Percentiles rank a stretch among this genome's conserved stretches.
Evolutionary conservation across 129 eudicot species (phyloP).

Genomic region (Helichrysum umbraculigerum): DNA sequence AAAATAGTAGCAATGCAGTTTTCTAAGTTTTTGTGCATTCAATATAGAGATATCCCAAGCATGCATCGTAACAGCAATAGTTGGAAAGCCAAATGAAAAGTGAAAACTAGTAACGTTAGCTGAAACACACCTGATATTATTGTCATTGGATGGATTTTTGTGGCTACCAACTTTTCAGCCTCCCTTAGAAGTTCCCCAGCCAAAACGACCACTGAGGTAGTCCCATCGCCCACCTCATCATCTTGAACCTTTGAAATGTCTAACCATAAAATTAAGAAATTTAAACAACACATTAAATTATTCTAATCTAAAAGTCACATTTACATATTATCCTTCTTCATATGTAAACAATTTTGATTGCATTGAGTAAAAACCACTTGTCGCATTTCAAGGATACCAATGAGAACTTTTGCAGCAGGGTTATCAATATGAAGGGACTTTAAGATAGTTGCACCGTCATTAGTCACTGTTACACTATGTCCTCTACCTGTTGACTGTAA

Average conservation of each 20-base stretch:
- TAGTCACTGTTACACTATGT: slow-evolving; percentile 86
- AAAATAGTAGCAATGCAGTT: too few species aligned
- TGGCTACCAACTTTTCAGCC: slow-evolving; percentile 88
- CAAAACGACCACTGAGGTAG: slow-evolving; percentile 95
- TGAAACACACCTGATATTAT: slow-evolving; percentile 66
- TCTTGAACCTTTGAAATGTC: slow-evolving; percentile 97
- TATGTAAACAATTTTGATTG: too few species aligned
- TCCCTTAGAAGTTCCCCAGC: slow-evolving; percentile 98
- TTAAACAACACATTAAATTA: not conserved
- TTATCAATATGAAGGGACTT: slow-evolving; percentile 96
- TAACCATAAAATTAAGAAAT: slow-evolving; percentile 37
- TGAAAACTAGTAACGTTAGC: too few species aligned
- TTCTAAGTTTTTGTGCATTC: too few species aligned
- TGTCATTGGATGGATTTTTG: slow-evolving; percentile 97
- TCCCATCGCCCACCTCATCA: slow-evolving; percentile 99
- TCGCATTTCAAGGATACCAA: slow-evolving; percentile 63
- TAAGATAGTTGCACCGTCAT: slow-evolving; percentile 96
- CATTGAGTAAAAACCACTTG: not conserved
- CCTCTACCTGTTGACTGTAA: slow-evolving; percentile 97
- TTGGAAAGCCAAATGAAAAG: too few species aligned
- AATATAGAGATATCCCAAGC: not conserved
- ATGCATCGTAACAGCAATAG: too few species aligned
- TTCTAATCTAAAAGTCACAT: not conserved
- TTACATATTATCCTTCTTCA: not conserved
- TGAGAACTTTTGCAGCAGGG: slow-evolving; percentile 96